phyloP scores from a whole-genome alignment of 495 filamentous ascomycete species.

The Penicillium diatomitis region DNA sequence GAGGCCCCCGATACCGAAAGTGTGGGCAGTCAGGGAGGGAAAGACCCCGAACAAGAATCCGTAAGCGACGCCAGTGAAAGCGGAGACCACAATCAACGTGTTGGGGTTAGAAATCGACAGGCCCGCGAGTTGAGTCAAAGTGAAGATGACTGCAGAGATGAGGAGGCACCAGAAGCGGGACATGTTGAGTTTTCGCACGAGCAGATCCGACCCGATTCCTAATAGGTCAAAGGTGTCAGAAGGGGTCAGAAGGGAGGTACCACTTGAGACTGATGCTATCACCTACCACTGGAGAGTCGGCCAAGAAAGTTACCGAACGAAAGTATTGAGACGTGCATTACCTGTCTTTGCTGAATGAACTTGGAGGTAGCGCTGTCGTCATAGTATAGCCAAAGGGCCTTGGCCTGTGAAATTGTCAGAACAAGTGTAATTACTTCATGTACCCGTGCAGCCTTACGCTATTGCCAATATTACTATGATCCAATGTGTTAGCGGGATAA shows the following conservation, averaged over 20 bases:
- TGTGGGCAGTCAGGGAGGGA: slow-evolving; percentile 83
- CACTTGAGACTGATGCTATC: not conserved
- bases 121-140: slow-evolving; percentile 69
- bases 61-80: slow-evolving; percentile 79
- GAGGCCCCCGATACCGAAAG: slow-evolving; percentile 84
- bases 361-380: slow-evolving; percentile 61
- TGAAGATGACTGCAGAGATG: slow-evolving; percentile 68
- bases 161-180: slow-evolving; percentile 87
- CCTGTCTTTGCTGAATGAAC: slow-evolving; percentile 75
- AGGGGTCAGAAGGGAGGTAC: slow-evolving; percentile 21
- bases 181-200: slow-evolving; percentile 69
- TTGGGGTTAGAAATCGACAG: slow-evolving; percentile 73
- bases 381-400: slow-evolving; percentile 72
- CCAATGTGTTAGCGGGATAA: slow-evolving; percentile 23
- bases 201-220: slow-evolving; percentile 77
- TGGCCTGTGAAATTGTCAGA: slow-evolving; percentile 14
- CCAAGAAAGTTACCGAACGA: slow-evolving; percentile 79
- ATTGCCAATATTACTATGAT: slow-evolving; percentile 73
- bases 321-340: slow-evolving; percentile 87
- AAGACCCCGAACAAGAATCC: slow-evolving; percentile 93
- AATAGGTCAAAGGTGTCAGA: slow-evolving; percentile 20
- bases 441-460: slow-evolving; percentile 33
- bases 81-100: slow-evolving; percentile 66
- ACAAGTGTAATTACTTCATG: not conserved
- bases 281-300: slow-evolving; percentile 41